These are phyloP conservation scores for Camellia sinensis DNA, from an alignment of 148 eudicot species.

Conservation along the genomic window DNA sequence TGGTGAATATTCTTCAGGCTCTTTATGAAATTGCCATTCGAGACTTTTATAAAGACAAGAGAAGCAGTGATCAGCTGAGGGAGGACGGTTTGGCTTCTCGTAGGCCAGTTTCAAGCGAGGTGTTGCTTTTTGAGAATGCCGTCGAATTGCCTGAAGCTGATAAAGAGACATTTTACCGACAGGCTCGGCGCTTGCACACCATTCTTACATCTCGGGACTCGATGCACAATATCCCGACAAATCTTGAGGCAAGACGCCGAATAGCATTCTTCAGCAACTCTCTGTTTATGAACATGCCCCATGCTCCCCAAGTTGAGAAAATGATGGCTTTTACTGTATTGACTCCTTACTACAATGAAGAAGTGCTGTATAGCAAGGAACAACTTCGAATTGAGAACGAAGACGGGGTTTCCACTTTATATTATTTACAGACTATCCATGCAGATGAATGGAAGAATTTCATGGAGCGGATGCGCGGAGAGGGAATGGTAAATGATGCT, in stretches of 20 bases:
- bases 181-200: conserved; percentile 66
- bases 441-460: conserved; percentile 83
- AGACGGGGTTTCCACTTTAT: conserved; percentile 82
- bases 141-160: conserved; percentile 56
- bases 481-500: conserved; percentile 53
- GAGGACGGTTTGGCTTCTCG: conserved; percentile 77
- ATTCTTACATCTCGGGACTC: conserved; percentile 78
- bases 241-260: conserved; percentile 82
- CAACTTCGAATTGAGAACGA: conserved; percentile 79
- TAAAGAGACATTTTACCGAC: conserved; percentile 61
- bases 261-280: conserved; percentile 90
- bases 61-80: conserved; percentile 43
- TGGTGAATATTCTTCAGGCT: conserved; percentile 74
- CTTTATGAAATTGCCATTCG: conserved; percentile 66
- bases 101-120: conserved; percentile 33
- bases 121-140: conserved; percentile 67
- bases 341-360: conserved; percentile 88
- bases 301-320: conserved; percentile 90
- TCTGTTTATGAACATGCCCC: conserved; percentile 94
- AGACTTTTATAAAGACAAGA: conserved; percentile 57
- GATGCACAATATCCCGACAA: conserved; percentile 70
- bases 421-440: conserved; percentile 80
- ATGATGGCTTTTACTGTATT: conserved; percentile 85
- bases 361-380: conserved; percentile 70
- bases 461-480: conserved; percentile 63